Evolutionary conservation across 2,329 filamentous ascomycete genomes (phyloP).

Genomic region (Apiospora kogelbergensis): DNA sequence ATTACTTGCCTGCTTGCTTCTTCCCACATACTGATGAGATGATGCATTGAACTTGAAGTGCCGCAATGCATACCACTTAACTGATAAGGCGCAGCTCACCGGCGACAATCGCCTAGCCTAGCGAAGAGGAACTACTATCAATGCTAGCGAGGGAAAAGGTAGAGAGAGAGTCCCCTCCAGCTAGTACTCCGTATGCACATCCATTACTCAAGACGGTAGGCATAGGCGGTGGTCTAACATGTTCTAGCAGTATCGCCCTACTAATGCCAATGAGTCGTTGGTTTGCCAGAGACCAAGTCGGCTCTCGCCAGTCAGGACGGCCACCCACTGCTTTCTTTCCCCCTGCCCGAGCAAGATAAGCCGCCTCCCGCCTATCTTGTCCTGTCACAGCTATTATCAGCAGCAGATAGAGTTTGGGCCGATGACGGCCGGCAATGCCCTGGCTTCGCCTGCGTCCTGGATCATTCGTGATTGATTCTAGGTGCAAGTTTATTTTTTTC

Average conservation of each 20-base stretch:
- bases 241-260: not conserved
- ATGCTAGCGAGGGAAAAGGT: not conserved
- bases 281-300: not conserved
- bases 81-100: not conserved
- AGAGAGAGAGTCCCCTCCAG: not conserved
- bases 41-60: not conserved
- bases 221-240: not conserved
- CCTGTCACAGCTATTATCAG: not conserved
- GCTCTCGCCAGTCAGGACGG: not conserved
- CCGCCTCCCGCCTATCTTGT: not conserved
- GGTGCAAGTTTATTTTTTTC: not conserved
- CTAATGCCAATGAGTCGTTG: not conserved
- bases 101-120: not conserved
- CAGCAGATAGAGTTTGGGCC: not conserved
- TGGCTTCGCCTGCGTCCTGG: not conserved
- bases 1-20: not conserved
- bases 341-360: constrained; percentile 1
- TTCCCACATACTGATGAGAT: no score
- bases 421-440: not conserved
- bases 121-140: no score
- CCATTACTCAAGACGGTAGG: not conserved
- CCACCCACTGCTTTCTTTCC: not conserved
- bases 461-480: not conserved
- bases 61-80: not conserved
- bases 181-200: not conserved